Evolutionary conservation across 495 filamentous ascomycete species (phyloP), one percentile per base, ranked within the genome.

Genomic region (Penicillium waksmanii): DNA sequence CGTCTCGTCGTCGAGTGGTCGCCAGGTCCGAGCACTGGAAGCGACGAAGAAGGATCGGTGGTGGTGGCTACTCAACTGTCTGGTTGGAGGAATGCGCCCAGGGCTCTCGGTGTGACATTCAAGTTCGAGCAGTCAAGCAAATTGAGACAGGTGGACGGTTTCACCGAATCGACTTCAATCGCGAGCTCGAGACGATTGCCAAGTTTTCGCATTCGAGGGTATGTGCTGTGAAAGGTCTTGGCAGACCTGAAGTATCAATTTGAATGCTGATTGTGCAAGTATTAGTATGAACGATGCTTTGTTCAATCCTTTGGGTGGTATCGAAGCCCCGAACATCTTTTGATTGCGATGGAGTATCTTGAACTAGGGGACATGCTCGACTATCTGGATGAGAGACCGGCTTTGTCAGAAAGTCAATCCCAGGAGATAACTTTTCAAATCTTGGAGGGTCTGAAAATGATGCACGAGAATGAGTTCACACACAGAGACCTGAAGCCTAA

Each of bases 281-380:
- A 8, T 9, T 31, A 3, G 74, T 84, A 19, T 90, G 87, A 87
- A 81, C 85, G 58, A 69, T 78, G 9, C 64, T 91, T 51, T 83
- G 90, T 43, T 88, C 90, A 70, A 80, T 48, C 46, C 5, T 48
- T 48, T 27, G 46, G 46, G 6, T 75, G 70, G 73, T 76, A 68
- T 52, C 65, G 74, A 51, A 25, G 12, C n/a, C 23, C 55, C 0
- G 56, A 60, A 4, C 42, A 51, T 15, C 51, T 78, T 19, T 78
- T 62, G 56, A 73, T 78, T 31, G 65, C 70, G 3, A 77, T 77
- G 74, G 75, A 77, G 61, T 77, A 72, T 40, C 58, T 69, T 19
- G 61, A 69, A 23, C 38, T 51, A 25, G 67, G 67, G 21, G 69
- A 69, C 51, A 54, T 71, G 7, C 47, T 51, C 11, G 44, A 35